A percentile compares a stretch with the other conserved stretches of the same genome.
Conservation (phyloP, 495 filamentous ascomycete genomes). For the Opeltia flavorubescens region DNA sequence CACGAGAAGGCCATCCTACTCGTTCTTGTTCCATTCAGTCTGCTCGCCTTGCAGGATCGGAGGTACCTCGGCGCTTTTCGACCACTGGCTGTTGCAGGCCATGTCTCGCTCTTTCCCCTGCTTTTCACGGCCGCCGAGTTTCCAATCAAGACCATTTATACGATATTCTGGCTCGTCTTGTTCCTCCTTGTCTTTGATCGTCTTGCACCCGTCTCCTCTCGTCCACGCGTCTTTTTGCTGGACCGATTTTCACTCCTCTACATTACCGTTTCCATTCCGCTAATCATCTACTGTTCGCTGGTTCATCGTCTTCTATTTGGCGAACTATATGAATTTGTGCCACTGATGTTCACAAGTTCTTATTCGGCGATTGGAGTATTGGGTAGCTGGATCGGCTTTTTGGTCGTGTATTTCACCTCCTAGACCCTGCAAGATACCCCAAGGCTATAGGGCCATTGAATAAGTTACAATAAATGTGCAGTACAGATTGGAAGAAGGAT, state of each 20-base stretch:
- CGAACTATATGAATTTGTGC: constrained; percentile 72
- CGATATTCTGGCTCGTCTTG: constrained; percentile 75
- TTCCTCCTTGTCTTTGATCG: constrained; percentile 79
- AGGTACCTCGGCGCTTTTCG: constrained; percentile 85
- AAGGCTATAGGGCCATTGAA: not conserved
- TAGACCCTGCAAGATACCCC: constrained; percentile 23
- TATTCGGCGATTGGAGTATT: constrained; percentile 93
- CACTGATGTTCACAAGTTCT: constrained; percentile 91
- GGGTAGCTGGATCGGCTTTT: constrained; percentile 90
- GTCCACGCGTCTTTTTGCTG: constrained; percentile 66
- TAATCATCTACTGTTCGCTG: constrained; percentile 80
- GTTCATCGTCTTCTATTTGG: constrained; percentile 74
- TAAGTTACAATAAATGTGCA: no score
- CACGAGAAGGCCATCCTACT: constrained; percentile 95
- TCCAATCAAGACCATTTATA: constrained; percentile 85
- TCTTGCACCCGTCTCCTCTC: constrained; percentile 65
- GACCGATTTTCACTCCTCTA: constrained; percentile 85
- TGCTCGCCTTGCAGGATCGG: constrained; percentile 84
- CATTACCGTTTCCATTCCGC: constrained; percentile 70
- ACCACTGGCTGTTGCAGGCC: constrained; percentile 80
- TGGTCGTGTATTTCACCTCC: constrained; percentile 80
- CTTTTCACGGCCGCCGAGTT: constrained; percentile 87
- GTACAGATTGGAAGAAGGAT: no score
- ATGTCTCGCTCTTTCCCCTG: constrained; percentile 89
- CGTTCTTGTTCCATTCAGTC: constrained; percentile 87